Evolutionary conservation across 2,329 filamentous ascomycete species (phyloP).

Genomic region (Cryphonectria nitschkei): DNA sequence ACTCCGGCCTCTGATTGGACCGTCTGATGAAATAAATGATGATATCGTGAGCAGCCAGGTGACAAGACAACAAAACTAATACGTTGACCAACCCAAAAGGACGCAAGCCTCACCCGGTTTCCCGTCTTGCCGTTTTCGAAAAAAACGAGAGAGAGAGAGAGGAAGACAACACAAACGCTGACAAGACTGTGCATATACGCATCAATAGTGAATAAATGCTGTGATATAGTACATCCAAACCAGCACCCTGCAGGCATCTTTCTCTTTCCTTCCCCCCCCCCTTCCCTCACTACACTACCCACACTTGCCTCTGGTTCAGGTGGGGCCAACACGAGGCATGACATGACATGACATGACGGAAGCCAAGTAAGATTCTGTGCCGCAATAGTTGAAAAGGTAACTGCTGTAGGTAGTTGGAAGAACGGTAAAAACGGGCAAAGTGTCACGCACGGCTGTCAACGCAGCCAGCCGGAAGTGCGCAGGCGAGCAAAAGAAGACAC

Average conservation of each 20-base stretch:
- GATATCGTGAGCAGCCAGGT: conserved; percentile 6
- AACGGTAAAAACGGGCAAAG: conserved; percentile 1
- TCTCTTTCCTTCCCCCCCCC: background rate
- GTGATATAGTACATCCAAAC: background rate
- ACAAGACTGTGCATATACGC: background rate
- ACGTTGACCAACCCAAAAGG: background rate
- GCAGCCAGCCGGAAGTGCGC: background rate
- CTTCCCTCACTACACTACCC: too few species aligned
- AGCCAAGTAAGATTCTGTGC: background rate
- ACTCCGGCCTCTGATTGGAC: background rate
- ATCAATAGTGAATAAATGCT: too few species aligned
- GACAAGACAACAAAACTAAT: background rate
- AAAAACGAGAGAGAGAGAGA: background rate
- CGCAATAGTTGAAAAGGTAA: background rate
- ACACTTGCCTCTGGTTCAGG: background rate
- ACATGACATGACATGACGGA: background rate
- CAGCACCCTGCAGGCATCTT: background rate
- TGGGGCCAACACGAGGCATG: background rate
- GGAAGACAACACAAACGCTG: background rate
- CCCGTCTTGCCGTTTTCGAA: too few species aligned
- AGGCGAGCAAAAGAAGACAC: background rate
- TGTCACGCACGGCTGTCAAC: conserved; percentile 6
- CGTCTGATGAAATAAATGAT: background rate
- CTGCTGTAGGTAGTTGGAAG: background rate
- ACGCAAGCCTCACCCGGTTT: background rate